These are phyloP conservation scores for Simplicillium aogashimaense DNA, from an alignment of 2,329 filamentous ascomycete genomes.

Conservation along the genomic window DNA sequence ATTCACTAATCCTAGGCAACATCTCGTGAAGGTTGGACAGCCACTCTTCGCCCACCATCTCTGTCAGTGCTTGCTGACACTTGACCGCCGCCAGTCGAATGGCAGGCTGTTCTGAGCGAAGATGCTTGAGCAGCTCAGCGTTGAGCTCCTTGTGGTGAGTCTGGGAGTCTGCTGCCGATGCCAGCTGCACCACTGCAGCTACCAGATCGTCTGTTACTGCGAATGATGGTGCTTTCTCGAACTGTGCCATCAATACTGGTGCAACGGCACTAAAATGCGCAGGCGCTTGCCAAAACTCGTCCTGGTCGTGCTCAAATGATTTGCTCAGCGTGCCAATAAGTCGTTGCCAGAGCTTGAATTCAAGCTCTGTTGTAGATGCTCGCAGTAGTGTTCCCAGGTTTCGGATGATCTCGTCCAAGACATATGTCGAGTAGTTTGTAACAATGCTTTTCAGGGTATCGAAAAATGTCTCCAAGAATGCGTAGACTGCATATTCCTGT, in stretches of 20 bases:
- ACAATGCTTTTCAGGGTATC: conserved; percentile 85
- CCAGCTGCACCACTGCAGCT: conserved; percentile 70
- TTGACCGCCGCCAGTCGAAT: conserved; percentile 75
- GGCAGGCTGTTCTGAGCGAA: conserved; percentile 61
- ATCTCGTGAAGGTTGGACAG: conserved; percentile 85
- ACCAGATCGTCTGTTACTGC: conserved; percentile 47
- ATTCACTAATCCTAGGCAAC: conserved; percentile 88
- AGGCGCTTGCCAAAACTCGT: conserved; percentile 92
- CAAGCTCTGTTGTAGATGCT: conserved; percentile 34
- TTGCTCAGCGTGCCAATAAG: conserved; percentile 63
- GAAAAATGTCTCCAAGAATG: conserved; percentile 73
- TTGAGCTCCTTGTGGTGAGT: conserved; percentile 92
- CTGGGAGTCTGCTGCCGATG: conserved; percentile 68
- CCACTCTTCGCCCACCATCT: conserved; percentile 86
- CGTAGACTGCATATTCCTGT: conserved; percentile 68
- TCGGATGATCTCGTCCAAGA: conserved; percentile 64
- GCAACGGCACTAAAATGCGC: conserved; percentile 71
- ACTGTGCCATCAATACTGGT: conserved; percentile 59
- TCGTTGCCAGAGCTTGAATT: conserved; percentile 54
- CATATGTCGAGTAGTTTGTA: conserved; percentile 79
- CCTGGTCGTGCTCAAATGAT: conserved; percentile 81
- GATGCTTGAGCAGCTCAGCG: conserved; percentile 61
- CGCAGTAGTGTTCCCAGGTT: conserved; percentile 41
- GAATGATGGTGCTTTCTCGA: conserved; percentile 35
- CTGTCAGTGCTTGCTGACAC: conserved; percentile 71